These are phyloP conservation scores for Thielaviopsis euricoi DNA, from an alignment of 2,329 filamentous ascomycete species.

Conservation along the genomic window DNA sequence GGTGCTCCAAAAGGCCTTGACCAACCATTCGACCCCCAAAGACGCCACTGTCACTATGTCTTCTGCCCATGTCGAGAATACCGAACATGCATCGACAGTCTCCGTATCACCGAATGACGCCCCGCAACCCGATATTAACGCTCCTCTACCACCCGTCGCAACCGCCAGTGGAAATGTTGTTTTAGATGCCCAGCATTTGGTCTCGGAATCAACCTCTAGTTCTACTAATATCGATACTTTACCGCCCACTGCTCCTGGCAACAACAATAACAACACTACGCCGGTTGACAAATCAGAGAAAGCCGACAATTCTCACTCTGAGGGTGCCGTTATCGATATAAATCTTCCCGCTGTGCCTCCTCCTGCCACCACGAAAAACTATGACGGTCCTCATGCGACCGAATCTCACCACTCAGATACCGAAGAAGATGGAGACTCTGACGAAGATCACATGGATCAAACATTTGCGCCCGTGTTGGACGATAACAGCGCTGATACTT, in stretches of 20 bases:
- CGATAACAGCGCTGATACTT: conserved; percentile 72
- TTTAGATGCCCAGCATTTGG: not conserved
- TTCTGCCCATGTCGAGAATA: not conserved
- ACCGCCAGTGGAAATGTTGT: not conserved
- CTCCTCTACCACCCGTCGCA: too few relatives aligned
- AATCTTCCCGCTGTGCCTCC: conserved; percentile 1
- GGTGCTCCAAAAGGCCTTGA: conserved; percentile 38
- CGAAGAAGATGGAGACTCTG: conserved; percentile 48
- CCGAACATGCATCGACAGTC: conserved; percentile 5
- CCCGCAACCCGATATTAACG: too few relatives aligned
- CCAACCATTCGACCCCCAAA: conserved; percentile 13
- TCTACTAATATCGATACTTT: not conserved
- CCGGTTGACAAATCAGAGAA: conserved; percentile 10
- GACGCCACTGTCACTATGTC: conserved; percentile 13
- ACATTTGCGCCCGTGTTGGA: conserved; percentile 69
- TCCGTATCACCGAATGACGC: not conserved
- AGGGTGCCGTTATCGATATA: conserved; percentile 8
- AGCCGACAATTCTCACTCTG: conserved; percentile 15
- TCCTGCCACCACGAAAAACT: conserved; percentile 4
- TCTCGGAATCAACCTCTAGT: not conserved
- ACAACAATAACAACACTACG: not conserved
- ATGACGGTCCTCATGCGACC: not conserved
- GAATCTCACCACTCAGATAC: conserved; percentile 15
- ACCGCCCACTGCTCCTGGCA: not conserved
- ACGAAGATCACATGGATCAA: conserved; percentile 68